Evolutionary conservation across 805 yeast species (phyloP), one percentile per base, ranked within the genome.

Genomic region (Wickerhamia fluorescens): DNA sequence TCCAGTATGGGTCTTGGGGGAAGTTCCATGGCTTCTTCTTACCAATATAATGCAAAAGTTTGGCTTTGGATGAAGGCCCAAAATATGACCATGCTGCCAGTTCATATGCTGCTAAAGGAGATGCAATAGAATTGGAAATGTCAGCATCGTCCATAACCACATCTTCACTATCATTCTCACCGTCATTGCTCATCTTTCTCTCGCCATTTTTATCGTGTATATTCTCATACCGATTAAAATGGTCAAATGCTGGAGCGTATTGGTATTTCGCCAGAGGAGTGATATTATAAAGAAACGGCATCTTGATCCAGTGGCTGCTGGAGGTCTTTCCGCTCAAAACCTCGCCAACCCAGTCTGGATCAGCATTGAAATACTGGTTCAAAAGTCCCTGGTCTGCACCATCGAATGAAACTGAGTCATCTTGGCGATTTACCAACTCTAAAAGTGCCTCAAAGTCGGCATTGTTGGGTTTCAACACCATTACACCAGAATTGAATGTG

Each of bases 311-410:
- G 30, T 56, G 51, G 18, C 58, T 29, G 23, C n/a, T 18, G 15
- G n/a, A 11, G 14, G 20, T 22, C 23, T 20, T 9, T 6, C 28
- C 23, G 27, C 15, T 18, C 3, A 41, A 18, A 28, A 36, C 26
- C 7, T 28, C 27, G 16, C 34, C 37, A 33, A 61, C 57, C 68
- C 68, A 61, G 40, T 62, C 63, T 8, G 66, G 66, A 25, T 53
- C 45, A 7, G 49, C 25, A 34, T 64, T 68, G 49, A 83, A 85
- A 45, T 71, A 79, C 46, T 82, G 83, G 53, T 87, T 87, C 38
- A 87, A 61, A 20, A 87, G 62, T 8, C 96, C 96, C 53, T 87
- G 96, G 55, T 87, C 96, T 2, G 94, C 89, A 23, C 95, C 95
- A 54, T 87, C 96, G 42, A 85, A 83, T 3, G 67, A 53, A 2